Evolutionary conservation across 352 stramenopile genomes (phyloP).

Genomic region (Phytophthora sansomeana): DNA sequence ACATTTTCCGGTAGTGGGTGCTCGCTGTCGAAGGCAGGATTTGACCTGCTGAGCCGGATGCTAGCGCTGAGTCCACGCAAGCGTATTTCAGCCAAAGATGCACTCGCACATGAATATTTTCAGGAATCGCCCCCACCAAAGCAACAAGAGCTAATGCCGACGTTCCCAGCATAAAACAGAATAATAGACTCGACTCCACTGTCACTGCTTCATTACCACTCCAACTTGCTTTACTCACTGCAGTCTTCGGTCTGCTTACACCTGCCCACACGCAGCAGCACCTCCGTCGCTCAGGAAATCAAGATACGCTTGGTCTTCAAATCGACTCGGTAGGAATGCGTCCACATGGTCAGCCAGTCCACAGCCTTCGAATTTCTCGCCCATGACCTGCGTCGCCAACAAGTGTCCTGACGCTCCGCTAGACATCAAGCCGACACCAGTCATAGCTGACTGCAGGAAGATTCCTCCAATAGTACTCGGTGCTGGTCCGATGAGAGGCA

Average conservation of each 20-base stretch:
- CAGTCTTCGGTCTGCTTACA: constrained; percentile 38
- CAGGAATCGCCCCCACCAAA: constrained; percentile 71
- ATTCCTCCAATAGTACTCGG: constrained; percentile 66
- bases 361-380: constrained; percentile 46
- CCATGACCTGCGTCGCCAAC: constrained; percentile 72
- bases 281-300: constrained; percentile 59
- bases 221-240: not conserved
- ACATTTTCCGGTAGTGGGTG: constrained; percentile 63
- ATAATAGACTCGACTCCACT: constrained; percentile 17
- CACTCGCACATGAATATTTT: constrained; percentile 87
- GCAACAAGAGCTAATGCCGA: constrained; percentile 80
- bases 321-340: constrained; percentile 68
- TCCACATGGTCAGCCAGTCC: constrained; percentile 58
- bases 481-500: constrained; percentile 72
- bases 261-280: constrained; percentile 59
- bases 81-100: constrained; percentile 82
- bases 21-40: constrained; percentile 77
- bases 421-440: constrained; percentile 79
- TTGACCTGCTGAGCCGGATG: constrained; percentile 73
- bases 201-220: constrained; percentile 11
- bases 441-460: constrained; percentile 80
- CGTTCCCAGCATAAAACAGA: constrained; percentile 56
- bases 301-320: constrained; percentile 67
- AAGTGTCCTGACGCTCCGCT: constrained; percentile 76
- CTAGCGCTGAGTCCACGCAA: constrained; percentile 75